A percentile compares a stretch with the other conserved stretches of the same genome.
Evolutionary conservation across 176 grass and related monocot species (phyloP).

Genomic region (Dactylis glomerata): DNA sequence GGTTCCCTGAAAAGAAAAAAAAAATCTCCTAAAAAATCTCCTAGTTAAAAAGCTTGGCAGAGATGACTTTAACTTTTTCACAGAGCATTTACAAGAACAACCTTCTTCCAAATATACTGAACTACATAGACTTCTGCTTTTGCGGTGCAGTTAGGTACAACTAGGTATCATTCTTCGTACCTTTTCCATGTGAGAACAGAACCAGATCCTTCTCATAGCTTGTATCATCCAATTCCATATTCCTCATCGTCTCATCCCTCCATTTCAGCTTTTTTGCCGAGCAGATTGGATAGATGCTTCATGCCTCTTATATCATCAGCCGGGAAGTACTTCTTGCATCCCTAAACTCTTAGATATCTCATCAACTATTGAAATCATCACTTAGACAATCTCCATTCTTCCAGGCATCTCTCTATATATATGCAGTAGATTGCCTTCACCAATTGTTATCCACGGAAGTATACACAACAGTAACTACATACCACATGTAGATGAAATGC

Average conservation of each 20-base stretch:
- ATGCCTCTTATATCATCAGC: background rate
- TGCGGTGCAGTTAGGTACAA: conserved; percentile 1
- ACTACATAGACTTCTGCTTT: background rate
- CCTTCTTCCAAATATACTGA: background rate
- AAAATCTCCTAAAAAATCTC: background rate
- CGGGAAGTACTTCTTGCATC: background rate
- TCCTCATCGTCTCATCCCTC: background rate
- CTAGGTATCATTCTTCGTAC: background rate
- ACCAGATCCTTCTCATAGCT: conserved; percentile 20
- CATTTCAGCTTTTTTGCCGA: conserved; percentile 7
- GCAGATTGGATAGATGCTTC: background rate
- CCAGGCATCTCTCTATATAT: background rate
- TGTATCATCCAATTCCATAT: conserved; percentile 16
- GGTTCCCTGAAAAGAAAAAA: background rate
- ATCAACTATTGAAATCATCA: conserved; percentile 1
- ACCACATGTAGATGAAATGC: background rate
- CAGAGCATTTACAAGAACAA: background rate
- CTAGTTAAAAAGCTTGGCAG: background rate
- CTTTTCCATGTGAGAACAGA: conserved; percentile 12
- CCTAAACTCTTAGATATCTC: background rate
- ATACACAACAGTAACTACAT: background rate
- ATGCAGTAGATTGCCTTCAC: background rate
- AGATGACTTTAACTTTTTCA: background rate
- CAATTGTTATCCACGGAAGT: background rate
- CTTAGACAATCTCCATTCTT: background rate